Evolutionary conservation across 768 basidiomycete species (phyloP).

Genomic region (Termitomyces sp.): DNA sequence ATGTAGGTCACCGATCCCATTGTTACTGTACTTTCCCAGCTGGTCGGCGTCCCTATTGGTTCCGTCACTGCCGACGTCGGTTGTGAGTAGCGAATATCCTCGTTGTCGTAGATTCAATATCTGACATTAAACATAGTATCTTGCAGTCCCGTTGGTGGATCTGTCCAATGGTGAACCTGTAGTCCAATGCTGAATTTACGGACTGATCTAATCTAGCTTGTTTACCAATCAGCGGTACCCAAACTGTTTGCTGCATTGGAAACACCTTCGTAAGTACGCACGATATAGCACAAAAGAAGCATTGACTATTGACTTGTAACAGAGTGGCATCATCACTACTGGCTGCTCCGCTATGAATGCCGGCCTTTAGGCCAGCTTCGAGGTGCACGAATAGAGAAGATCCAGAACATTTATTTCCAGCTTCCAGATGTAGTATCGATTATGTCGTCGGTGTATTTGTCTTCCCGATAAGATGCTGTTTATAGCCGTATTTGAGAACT

Average conservation of each 20-base stretch:
- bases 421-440: background rate
- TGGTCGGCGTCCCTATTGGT: slow-evolving; percentile 7
- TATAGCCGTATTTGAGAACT: no score
- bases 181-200: background rate
- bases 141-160: slow-evolving; percentile 10
- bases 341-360: slow-evolving; percentile 9
- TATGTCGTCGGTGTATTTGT: background rate
- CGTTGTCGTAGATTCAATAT: background rate
- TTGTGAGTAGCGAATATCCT: slow-evolving; percentile 3
- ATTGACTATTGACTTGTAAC: background rate
- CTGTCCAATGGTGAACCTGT: background rate
- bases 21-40: slow-evolving; percentile 1
- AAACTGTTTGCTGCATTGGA: slow-evolving; percentile 15
- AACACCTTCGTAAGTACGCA: slow-evolving; percentile 13
- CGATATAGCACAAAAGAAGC: background rate
- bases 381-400: background rate
- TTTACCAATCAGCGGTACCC: background rate
- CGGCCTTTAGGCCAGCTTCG: background rate
- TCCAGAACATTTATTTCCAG: background rate
- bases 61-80: slow-evolving; percentile 7
- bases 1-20: background rate
- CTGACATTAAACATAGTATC: slow-evolving; percentile 3
- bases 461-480: no score
- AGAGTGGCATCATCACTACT: slow-evolving; percentile 13
- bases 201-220: background rate